phyloP scores from a whole-genome alignment of 306 rosid species.

The Casuarina cunninghamiana region DNA sequence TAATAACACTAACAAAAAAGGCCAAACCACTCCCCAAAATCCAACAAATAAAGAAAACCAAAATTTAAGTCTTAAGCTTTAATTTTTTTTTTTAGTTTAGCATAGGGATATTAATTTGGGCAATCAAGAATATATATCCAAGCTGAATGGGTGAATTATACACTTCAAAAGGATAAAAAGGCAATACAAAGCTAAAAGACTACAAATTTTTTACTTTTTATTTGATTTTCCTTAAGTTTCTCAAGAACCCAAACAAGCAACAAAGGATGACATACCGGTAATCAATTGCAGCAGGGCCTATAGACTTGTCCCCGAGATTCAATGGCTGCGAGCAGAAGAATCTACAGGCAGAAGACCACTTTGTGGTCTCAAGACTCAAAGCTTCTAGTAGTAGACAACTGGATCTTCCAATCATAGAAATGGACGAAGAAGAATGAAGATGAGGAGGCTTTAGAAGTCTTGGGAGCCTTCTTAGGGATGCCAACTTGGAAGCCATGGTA shows the following conservation, averaged over 20 bases:
- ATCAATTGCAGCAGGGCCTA: slow-evolving; percentile 69
- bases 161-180: background rate
- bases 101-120: background rate
- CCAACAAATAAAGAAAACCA: background rate
- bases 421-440: slow-evolving; percentile 16
- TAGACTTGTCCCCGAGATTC: slow-evolving; percentile 40
- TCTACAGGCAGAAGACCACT: slow-evolving; percentile 37
- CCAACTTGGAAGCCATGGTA: slow-evolving; percentile 56
- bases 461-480: slow-evolving; percentile 44
- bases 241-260: background rate
- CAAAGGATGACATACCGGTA: slow-evolving; percentile 47
- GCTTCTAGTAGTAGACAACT: slow-evolving; percentile 32
- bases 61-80: background rate
- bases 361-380: slow-evolving; percentile 14
- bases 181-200: background rate
- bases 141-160: background rate
- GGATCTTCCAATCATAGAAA: slow-evolving; percentile 18
- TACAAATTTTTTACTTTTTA: background rate
- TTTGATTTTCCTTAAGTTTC: background rate
- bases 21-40: background rate
- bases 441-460: slow-evolving; percentile 38
- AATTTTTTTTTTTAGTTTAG: background rate
- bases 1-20: background rate
- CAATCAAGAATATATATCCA: background rate
- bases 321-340: slow-evolving; percentile 54